phyloP scores from a whole-genome alignment of 1,284 basidiomycete species.

The Malassezia yamatoensis region DNA sequence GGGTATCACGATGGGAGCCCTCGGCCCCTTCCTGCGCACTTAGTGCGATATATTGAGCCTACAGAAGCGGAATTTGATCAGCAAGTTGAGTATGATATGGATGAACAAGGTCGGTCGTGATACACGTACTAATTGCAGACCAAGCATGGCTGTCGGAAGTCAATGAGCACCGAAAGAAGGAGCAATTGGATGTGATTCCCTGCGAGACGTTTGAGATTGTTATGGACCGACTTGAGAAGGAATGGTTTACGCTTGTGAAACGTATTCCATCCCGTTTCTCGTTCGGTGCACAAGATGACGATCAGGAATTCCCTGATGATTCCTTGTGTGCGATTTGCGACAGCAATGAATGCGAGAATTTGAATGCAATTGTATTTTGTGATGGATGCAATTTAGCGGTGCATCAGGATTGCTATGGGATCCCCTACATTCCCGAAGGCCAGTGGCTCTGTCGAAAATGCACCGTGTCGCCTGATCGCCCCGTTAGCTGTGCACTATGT shows the following conservation, averaged over 20 bases:
- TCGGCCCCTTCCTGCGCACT: conserved; percentile 68
- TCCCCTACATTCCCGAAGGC: conserved; percentile 97
- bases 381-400: conserved; percentile 98
- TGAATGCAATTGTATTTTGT: conserved; percentile 97
- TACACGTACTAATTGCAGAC: conserved; percentile 54
- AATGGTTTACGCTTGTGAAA: conserved; percentile 63
- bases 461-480: conserved; percentile 90
- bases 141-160: conserved; percentile 85
- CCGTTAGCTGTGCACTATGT: conserved; percentile 84
- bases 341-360: conserved; percentile 95
- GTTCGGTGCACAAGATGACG: conserved; percentile 17
- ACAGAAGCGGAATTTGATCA: conserved; percentile 79
- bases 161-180: conserved; percentile 71
- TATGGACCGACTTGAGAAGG: conserved; percentile 95
- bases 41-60: conserved; percentile 85
- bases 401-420: conserved; percentile 98
- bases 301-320: conserved; percentile 34
- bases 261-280: conserved; percentile 26
- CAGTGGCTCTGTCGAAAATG: conserved; percentile 99
- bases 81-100: conserved; percentile 99
- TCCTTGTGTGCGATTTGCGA: conserved; percentile 91
- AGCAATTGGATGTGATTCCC: conserved; percentile 56
- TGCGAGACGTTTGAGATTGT: conserved; percentile 90
- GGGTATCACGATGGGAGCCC: conserved; percentile 62
- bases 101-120: conserved; percentile 69